Evolutionary conservation across 2,329 filamentous ascomycete species (phyloP).

Genomic region (Verruconis gallopava): DNA sequence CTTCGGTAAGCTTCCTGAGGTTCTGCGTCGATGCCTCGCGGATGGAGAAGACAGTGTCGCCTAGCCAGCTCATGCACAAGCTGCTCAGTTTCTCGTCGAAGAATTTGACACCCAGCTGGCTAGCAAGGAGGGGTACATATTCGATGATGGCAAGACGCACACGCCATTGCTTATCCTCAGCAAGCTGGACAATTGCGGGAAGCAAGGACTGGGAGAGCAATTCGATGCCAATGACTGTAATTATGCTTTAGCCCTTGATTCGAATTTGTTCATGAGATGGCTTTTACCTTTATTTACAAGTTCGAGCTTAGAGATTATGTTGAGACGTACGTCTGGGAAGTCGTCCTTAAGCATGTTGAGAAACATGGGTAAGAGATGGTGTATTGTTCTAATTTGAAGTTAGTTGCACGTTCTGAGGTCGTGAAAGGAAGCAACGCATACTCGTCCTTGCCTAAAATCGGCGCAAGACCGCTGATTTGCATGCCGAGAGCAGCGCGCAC

Average conservation of each 20-base stretch:
- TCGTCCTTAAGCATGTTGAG: conserved; percentile 99
- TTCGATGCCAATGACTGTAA: conserved; percentile 86
- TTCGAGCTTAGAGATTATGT: conserved; percentile 99
- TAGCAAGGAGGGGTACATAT: conserved; percentile 92
- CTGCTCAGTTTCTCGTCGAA: conserved; percentile 95
- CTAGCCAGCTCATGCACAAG: conserved; percentile 96
- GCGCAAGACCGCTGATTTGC: conserved; percentile 91
- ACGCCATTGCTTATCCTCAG: conserved; percentile 98
- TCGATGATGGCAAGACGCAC: conserved; percentile 97
- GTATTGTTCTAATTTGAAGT: conserved; percentile 57
- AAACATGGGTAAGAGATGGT: conserved; percentile 96
- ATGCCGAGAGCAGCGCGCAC: conserved; percentile 90
- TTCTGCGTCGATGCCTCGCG: conserved; percentile 95
- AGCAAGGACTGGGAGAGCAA: conserved; percentile 91
- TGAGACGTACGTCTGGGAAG: conserved; percentile 91
- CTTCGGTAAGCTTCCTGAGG: conserved; percentile 94
- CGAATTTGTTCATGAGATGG: conserved; percentile 1
- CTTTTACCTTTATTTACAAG: conserved; percentile 78
- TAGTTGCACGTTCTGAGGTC: conserved; percentile 7
- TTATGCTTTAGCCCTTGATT: conserved; percentile 12
- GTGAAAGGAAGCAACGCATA: conserved; percentile 33
- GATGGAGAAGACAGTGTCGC: conserved; percentile 97
- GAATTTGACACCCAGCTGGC: conserved; percentile 91
- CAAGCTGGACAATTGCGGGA: conserved; percentile 91
- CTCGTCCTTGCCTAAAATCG: conserved; percentile 96